Conservation (phyloP, 1,139 yeast species). For the Geotrichum macrosporum region DNA sequence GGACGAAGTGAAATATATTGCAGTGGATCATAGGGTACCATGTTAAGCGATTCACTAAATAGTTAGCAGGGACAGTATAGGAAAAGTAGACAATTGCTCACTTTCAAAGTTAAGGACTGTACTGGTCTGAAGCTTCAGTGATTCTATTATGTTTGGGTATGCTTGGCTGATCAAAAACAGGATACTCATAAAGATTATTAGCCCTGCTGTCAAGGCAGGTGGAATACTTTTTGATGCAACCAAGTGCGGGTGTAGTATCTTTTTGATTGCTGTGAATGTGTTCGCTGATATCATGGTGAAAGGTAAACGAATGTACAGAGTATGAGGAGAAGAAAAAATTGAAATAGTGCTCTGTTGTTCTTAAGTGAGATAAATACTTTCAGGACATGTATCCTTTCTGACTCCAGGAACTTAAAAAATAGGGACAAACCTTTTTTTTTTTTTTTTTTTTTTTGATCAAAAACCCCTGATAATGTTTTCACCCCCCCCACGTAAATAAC, state of each 20-base stretch:
- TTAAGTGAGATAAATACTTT: background rate
- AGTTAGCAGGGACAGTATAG: background rate
- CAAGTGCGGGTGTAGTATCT: conserved; percentile 15
- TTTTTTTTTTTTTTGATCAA: too few relatives aligned
- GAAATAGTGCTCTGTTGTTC: too few relatives aligned
- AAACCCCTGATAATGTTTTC: too few relatives aligned
- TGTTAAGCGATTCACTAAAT: conserved; percentile 54
- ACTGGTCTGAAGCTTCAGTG: conserved; percentile 49
- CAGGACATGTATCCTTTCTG: too few relatives aligned
- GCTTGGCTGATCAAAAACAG: conserved; percentile 39
- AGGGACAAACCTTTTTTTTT: too few relatives aligned
- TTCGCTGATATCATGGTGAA: conserved; percentile 20
- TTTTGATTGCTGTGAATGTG: conserved; percentile 10
- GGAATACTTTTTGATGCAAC: conserved; percentile 32
- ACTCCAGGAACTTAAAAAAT: too few relatives aligned
- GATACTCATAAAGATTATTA: conserved; percentile 50
- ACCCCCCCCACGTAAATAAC: too few relatives aligned
- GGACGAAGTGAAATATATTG: conserved; percentile 55
- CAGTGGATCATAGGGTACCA: conserved; percentile 72
- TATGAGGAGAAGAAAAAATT: conserved; percentile 23
- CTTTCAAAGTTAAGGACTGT: conserved; percentile 53
- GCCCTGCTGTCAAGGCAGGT: conserved; percentile 68
- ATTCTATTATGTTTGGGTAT: conserved; percentile 37
- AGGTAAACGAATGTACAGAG: background rate
- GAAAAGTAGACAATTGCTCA: conserved; percentile 18